These are phyloP conservation scores for Aspergillus vadensis DNA, from an alignment of 2,329 filamentous ascomycete species.

Conservation along the genomic window DNA sequence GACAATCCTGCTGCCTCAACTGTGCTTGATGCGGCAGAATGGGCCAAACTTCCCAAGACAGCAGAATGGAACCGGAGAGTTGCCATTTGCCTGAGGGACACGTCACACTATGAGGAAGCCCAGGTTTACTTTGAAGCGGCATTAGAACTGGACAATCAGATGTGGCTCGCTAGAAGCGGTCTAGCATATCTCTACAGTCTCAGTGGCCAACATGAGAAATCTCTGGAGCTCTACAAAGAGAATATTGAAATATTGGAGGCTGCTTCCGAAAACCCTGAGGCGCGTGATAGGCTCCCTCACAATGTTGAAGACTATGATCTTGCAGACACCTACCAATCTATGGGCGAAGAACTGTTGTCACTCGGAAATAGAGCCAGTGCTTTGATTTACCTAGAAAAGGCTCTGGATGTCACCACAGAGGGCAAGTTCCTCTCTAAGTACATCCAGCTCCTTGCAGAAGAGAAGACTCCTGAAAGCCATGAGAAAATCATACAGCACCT, in stretches of 20 bases:
- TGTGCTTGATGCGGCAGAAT: background rate
- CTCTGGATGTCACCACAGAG: background rate
- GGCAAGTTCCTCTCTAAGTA: background rate
- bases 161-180: background rate
- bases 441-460: background rate
- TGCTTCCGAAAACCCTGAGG: background rate
- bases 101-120: background rate
- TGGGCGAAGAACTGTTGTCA: background rate
- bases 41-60: background rate
- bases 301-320: background rate
- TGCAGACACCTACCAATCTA: background rate
- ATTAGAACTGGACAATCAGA: background rate
- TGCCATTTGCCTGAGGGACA: background rate
- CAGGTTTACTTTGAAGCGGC: background rate
- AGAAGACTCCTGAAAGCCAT: background rate
- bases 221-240: background rate
- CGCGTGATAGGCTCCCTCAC: background rate
- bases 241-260: background rate
- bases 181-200: background rate
- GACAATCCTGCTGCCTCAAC: background rate
- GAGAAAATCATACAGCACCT: background rate
- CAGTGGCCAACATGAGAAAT: background rate
- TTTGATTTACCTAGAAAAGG: background rate
- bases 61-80: background rate
- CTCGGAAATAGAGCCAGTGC: background rate